Percentiles rank a stretch among this genome's conserved stretches.
Evolutionary conservation across 148 eudicot species (phyloP).

Genomic region (Rhododendron ovatum): DNA sequence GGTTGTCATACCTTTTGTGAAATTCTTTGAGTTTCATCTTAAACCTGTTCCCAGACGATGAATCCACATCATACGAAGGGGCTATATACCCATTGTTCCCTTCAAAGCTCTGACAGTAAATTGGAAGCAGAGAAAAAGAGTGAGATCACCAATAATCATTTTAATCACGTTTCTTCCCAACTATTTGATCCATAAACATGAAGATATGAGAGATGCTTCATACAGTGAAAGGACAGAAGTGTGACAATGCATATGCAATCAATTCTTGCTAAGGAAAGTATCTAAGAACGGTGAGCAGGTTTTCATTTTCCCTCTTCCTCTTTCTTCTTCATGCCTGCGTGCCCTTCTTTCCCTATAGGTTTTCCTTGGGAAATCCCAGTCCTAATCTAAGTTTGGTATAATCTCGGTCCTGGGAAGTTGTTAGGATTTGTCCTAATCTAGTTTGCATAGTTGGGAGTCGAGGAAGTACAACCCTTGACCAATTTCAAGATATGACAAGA

Average conservation of each 20-base stretch:
- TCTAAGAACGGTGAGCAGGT: not conserved
- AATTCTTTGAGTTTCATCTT: slow-evolving; percentile 90
- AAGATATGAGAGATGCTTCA: not conserved
- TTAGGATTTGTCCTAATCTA: not conserved
- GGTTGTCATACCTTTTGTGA: slow-evolving; percentile 57
- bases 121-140: slow-evolving; percentile 7
- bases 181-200: not conserved
- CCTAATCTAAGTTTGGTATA: not conserved
- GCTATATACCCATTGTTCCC: slow-evolving; percentile 65
- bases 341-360: not conserved
- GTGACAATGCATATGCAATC: not conserved
- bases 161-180: not conserved
- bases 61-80: slow-evolving; percentile 63
- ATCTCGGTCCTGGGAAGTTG: not conserved
- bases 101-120: slow-evolving; percentile 47
- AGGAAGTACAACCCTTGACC: not conserved
- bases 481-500: not conserved
- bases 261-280: not conserved
- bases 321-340: not conserved
- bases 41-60: slow-evolving; percentile 73
- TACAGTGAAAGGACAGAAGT: not conserved
- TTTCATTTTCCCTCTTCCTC: not conserved
- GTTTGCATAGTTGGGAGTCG: not conserved
- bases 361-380: not conserved
- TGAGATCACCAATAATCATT: slow-evolving; percentile 6